Base-by-base conservation (phyloP, 2,329 filamentous ascomycete species). In the Trichophyton verrucosum region DNA sequence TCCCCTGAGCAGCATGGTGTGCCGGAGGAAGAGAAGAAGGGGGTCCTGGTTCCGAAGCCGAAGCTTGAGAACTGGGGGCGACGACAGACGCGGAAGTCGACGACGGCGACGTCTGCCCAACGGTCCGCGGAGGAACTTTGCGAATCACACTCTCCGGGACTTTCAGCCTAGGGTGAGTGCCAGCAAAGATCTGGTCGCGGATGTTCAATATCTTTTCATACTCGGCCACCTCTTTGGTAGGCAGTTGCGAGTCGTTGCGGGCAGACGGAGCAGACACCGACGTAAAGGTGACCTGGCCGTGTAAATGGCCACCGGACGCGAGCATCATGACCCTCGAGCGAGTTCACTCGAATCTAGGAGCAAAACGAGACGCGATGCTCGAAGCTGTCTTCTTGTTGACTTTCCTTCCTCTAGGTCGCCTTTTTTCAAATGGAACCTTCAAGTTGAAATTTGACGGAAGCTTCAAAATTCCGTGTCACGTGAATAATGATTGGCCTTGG, bases 121-220 rank as follows among this genome's bases (percentile, higher is more conserved):
- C 67, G 65, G 66, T 71, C 66, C 70, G 73, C 61, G 69, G 67
- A 60, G 67, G 68, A 30, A 71, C 62, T 64, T 74, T 76, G 70
- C 74, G 75, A 67, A 77, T 69, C 67, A 81, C 78, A 72, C 80
- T 76, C 66, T 78, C 72, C 66, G 82, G 80, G 64, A 85, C 77
- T 69, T 80, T 83, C 70, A 85, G 77, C 68, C 78, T 79, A 65
- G 82, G 80, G 70, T 79, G 77, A 68, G 81, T 84, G 70, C 91
- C 91, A 72, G 88, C 83, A 71, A 94, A 79, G 67, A 97, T 82
- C 67, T 85, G 81, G 77, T 96, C 88, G 74, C 86, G 86, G 74
- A 97, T 85, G 67, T 80, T 83, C 70, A 95, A 73, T 69, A 97
- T 88, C 76, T 86, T 89, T 70, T 87, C 82, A 77, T 90, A 94